Base-by-base conservation (phyloP, 306 rosid species). In the Fagus sylvatica region DNA sequence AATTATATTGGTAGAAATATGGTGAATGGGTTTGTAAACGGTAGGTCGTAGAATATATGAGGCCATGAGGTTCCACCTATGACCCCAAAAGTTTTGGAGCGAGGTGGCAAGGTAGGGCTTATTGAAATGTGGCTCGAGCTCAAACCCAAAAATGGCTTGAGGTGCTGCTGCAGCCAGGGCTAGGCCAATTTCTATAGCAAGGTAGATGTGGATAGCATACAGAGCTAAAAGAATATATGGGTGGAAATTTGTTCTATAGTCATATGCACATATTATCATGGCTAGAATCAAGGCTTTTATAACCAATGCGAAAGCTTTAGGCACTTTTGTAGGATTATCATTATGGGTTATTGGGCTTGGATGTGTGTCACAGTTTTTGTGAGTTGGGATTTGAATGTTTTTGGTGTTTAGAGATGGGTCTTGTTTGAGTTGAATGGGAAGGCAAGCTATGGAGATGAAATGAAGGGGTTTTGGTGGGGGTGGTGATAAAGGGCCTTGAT, bases 11-110 rank as follows among this genome's bases (percentile, higher is more conserved):
- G 19, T 32, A 0, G 10, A 41, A 0, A 78, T 0, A 22, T 12
- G 10, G 0, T 83, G 57, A 0, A 76, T 5, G 0, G 93, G 97
- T 0, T 73, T 10, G 78, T 87, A 92, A 1, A 87, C 72, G 16
- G 86, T 56, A 7, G 85, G 88, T 6, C 89, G 89, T 33, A 95
- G 84, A 13, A 86, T 84, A 77, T 76, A 56, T 0, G 97, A 60
- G 41, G 88, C 91, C 89, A 86, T 85, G 43, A 91, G 93, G 43
- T 95, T 95, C 98, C 93, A 95, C 53, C 98, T 76, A 2, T 82
- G 89, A 12, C 97, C 93, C 98, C 93, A 95, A 3, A 95, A 95
- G 65, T 95, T 93, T 60, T 87, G 97, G 5, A 92, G 90, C 0
- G 98, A 95, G 0, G 93, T 85, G 22, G 82, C 15, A 4, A 89